These are phyloP conservation scores for Torulaspora delbrueckii DNA, from an alignment of 805 yeast species.

Conservation along the genomic window DNA sequence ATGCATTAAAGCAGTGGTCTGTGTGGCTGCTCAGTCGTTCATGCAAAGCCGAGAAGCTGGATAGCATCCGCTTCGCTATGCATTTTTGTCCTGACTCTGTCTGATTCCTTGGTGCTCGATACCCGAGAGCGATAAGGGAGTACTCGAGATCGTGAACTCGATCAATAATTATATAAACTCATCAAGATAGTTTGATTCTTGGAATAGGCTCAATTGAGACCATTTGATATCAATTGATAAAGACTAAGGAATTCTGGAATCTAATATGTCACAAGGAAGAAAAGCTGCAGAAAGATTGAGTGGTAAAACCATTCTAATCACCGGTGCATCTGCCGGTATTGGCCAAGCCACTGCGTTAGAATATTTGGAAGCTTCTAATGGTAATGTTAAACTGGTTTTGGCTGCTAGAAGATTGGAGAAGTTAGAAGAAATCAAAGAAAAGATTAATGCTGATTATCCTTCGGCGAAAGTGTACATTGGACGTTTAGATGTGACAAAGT, in stretches of 20 bases:
- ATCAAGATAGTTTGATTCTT: not conserved
- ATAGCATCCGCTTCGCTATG: no score
- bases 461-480: conserved; percentile 42
- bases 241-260: not conserved
- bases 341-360: conserved; percentile 90
- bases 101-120: conserved; percentile 3
- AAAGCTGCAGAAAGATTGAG: conserved; percentile 76
- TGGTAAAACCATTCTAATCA: conserved; percentile 73
- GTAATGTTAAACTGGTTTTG: conserved; percentile 63
- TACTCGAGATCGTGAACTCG: not conserved
- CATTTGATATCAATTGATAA: no score
- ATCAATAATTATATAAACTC: not conserved
- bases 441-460: conserved; percentile 46
- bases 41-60: no score
- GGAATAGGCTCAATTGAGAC: not conserved
- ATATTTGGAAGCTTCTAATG: conserved; percentile 70
- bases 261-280: conserved; percentile 57
- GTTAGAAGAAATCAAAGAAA: conserved; percentile 45
- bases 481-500: conserved; percentile 53
- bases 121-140: conserved; percentile 5
- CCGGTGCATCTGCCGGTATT: conserved; percentile 97
- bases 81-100: not conserved
- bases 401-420: conserved; percentile 75
- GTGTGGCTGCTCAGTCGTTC: no score
- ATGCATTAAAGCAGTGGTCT: no score